phyloP scores from a whole-genome alignment of 1,284 basidiomycete genomes.

The Cutaneotrichosporon arboriforme region DNA sequence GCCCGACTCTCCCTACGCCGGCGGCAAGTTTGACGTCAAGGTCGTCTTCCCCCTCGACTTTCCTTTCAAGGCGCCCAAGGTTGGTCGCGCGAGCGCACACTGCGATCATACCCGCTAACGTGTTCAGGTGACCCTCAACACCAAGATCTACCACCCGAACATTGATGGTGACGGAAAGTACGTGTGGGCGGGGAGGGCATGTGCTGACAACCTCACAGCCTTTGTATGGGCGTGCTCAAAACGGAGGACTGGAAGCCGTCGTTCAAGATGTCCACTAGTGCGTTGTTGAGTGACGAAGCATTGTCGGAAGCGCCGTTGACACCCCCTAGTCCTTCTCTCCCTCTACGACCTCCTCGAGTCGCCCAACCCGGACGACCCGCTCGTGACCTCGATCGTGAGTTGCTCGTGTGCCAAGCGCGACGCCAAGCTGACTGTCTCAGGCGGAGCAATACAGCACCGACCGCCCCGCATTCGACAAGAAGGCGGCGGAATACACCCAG shows the following conservation, averaged over 20 bases:
- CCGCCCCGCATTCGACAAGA: conserved; percentile 37
- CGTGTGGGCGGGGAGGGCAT: conserved; percentile 29
- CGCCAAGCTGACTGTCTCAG: conserved; percentile 21
- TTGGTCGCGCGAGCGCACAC: conserved; percentile 45
- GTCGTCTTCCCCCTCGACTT: conserved; percentile 68
- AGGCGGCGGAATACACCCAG: conserved; percentile 40
- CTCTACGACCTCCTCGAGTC: conserved; percentile 82
- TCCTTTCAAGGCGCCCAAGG: conserved; percentile 83
- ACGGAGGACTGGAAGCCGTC: conserved; percentile 74
- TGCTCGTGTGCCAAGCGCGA: too few relatives aligned
- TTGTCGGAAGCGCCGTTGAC: background rate
- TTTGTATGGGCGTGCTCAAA: conserved; percentile 50
- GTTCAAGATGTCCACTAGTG: conserved; percentile 67
- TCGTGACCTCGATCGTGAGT: conserved; percentile 53
- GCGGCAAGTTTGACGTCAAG: conserved; percentile 71
- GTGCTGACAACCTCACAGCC: conserved; percentile 49
- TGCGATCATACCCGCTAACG: background rate
- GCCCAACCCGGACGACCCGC: conserved; percentile 83
- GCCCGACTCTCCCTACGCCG: conserved; percentile 75
- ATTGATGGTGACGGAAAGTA: conserved; percentile 70
- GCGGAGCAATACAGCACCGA: conserved; percentile 45
- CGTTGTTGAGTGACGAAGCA: conserved; percentile 28
- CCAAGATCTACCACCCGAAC: conserved; percentile 64
- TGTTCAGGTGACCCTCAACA: conserved; percentile 80
- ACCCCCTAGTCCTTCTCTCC: conserved; percentile 60